A percentile compares a stretch with the other conserved stretches of the same genome.
Evolutionary conservation across 352 stramenopile genomes (phyloP).

Genomic region (Globisporangium perplexum): DNA sequence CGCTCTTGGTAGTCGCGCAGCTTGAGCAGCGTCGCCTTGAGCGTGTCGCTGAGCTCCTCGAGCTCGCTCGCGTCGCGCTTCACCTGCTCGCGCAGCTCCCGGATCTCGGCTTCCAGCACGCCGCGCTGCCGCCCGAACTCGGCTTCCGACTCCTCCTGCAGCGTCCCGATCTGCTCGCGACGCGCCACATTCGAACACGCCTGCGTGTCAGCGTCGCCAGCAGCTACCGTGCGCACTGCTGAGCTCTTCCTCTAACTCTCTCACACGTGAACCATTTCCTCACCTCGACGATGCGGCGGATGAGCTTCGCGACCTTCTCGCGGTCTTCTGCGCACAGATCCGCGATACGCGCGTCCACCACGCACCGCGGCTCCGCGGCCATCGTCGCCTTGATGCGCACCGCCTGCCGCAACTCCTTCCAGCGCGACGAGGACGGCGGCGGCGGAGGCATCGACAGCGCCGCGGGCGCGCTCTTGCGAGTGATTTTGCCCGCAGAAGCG

Average conservation of each 20-base stretch:
- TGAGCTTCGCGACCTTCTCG: conserved; percentile 76
- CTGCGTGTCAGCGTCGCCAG: neutral
- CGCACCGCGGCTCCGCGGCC: conserved; percentile 19
- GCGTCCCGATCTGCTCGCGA: conserved; percentile 23
- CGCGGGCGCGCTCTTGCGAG: conserved; percentile 8
- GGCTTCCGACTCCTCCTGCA: conserved; percentile 53
- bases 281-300: conserved; percentile 70
- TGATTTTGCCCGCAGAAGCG: conserved; percentile 13
- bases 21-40: conserved; percentile 33
- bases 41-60: conserved; percentile 39
- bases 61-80: conserved; percentile 42
- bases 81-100: conserved; percentile 36
- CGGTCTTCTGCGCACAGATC: conserved; percentile 72
- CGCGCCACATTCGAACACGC: too few relatives aligned
- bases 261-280: too few relatives aligned
- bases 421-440: conserved; percentile 31
- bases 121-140: conserved; percentile 36
- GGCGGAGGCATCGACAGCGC: neutral
- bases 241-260: too few relatives aligned
- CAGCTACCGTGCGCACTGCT: too few relatives aligned
- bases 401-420: conserved; percentile 64
- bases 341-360: conserved; percentile 37
- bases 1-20: conserved; percentile 49
- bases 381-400: conserved; percentile 51
- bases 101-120: conserved; percentile 41